Base-by-base conservation (phyloP, 495 filamentous ascomycete genomes). In the Hypomontagnella submonticulosa region DNA sequence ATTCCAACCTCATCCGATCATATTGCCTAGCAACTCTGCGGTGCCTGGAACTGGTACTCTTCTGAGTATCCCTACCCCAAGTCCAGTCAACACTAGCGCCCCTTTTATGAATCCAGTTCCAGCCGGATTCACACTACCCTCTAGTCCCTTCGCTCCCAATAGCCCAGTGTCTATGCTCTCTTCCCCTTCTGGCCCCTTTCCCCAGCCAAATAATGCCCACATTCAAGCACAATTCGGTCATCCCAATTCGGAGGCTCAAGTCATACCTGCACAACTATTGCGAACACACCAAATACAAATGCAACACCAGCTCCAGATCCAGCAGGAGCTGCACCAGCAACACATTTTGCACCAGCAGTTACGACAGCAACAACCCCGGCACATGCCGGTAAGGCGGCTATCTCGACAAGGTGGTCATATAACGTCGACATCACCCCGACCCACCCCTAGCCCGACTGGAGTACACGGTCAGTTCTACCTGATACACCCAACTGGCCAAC, bases 351-450 rank as follows among this genome's bases (percentile, higher is more conserved):
- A n/a, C n/a, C n/a, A n/a, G 36, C 36, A 40, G 13, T 2, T 12
- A 40, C n/a, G n/a, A n/a, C 36, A 40, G 36, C 3, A 40, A 40
- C 36, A 40, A 16, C 9, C 33, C 15, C 53, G 44, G 16, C 53
- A 46, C 23, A 41, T 38, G 16, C 58, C 53, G 40, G 12, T n/a
- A n/a, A n/a, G n/a, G n/a, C n/a, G 19, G 33, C 58, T 10, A 48
- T 46, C 27, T 11, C 53, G 47, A 43, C 53, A 53, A 47, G 27
- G 1, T 36, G 4, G 13, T 15, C 11, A 27, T 47, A 10, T 37
- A 13, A 5, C 38, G 2, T 10, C 51, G 6, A 3, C 15, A 49
- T 44, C 51, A 13, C 38, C 43, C 8, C 57, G 20, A 9, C 18
- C 46, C 3, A 38, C 10, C 19, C 52, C 33, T 42, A 41, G 20